phyloP scores from a whole-genome alignment of 257 asterid species.

The Scutellaria barbata region DNA sequence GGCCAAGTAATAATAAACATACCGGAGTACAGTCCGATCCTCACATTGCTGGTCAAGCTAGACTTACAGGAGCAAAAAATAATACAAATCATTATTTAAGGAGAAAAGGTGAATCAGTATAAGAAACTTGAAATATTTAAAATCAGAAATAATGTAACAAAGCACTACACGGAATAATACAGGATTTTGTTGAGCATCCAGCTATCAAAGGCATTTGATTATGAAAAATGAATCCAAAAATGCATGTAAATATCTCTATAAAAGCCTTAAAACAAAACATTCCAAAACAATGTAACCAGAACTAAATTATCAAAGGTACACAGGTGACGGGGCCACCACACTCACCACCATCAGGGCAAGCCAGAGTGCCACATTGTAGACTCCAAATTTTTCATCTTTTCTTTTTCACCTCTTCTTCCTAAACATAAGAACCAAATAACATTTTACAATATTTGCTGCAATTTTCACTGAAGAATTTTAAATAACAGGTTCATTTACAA shows the following conservation, averaged over 20 bases:
- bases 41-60: conserved; percentile 95
- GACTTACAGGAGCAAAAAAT: conserved; percentile 35
- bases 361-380: background rate
- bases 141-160: conserved; percentile 17
- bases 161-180: conserved; percentile 3
- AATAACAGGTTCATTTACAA: background rate
- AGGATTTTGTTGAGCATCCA: conserved; percentile 2
- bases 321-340: background rate
- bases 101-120: background rate
- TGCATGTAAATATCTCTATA: background rate
- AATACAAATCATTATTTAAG: conserved; percentile 28
- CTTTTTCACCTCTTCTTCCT: background rate
- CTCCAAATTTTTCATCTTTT: background rate
- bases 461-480: background rate
- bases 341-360: conserved; percentile 12
- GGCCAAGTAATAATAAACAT: conserved; percentile 87
- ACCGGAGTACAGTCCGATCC: conserved; percentile 83
- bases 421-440: background rate
- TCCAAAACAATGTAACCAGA: too few species aligned
- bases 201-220: conserved; percentile 18
- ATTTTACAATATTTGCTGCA: background rate
- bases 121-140: conserved; percentile 10
- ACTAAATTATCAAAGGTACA: too few species aligned
- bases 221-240: background rate
- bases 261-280: background rate